Evolutionary conservation across 2,329 filamentous ascomycete genomes (phyloP).

Genomic region (Epichloe gansuensis): DNA sequence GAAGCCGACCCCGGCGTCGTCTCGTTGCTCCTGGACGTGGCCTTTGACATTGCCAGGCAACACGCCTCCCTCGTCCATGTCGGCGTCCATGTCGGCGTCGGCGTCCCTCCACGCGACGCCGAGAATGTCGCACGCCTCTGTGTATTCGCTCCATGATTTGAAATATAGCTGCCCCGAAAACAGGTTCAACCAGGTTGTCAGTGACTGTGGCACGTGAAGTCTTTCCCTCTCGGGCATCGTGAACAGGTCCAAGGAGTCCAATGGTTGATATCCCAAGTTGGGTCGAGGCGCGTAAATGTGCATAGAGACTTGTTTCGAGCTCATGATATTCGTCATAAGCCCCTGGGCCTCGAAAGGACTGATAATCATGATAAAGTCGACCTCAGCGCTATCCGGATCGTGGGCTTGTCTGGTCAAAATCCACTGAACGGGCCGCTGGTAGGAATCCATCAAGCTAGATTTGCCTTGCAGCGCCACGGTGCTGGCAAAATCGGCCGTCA

Average conservation of each 20-base stretch:
- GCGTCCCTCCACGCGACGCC: constrained; percentile 28
- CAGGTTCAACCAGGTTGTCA: constrained; percentile 38
- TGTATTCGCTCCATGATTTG: constrained; percentile 40
- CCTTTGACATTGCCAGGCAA: neutral
- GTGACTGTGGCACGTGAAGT: neutral
- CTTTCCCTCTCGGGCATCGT: constrained; percentile 3
- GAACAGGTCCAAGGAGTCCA: constrained; percentile 13
- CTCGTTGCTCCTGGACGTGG: neutral
- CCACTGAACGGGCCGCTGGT: constrained; percentile 15
- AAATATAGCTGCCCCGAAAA: constrained; percentile 61
- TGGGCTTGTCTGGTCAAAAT: constrained; percentile 7
- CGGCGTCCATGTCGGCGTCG: constrained; percentile 10
- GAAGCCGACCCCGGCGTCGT: neutral
- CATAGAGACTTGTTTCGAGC: constrained; percentile 24
- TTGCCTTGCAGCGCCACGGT: constrained; percentile 2
- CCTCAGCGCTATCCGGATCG: neutral
- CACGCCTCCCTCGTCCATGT: no score
- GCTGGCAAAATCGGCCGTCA: constrained; percentile 10
- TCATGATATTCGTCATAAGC: constrained; percentile 29
- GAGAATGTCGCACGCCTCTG: constrained; percentile 35
- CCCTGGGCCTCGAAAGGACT: constrained; percentile 48
- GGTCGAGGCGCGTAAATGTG: constrained; percentile 39
- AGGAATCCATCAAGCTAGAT: constrained; percentile 9
- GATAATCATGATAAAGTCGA: constrained; percentile 36
- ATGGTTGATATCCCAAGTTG: constrained; percentile 15